A percentile compares a stretch with the other conserved stretches of the same genome.
Conservation (phyloP, 257 asterid genomes). For the Striga asiatica region DNA sequence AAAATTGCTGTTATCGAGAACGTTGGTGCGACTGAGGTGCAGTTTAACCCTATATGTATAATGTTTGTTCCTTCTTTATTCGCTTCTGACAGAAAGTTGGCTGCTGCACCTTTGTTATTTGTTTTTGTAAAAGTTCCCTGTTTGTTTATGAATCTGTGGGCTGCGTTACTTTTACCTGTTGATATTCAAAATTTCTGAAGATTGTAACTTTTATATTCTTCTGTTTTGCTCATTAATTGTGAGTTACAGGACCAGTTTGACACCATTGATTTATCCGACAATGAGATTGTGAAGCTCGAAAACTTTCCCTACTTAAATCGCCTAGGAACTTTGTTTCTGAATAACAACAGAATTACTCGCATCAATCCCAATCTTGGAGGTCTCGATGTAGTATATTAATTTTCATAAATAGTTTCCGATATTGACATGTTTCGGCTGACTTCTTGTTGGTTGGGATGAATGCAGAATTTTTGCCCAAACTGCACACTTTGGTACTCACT, state of each 20-base stretch:
- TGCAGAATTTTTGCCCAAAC: slow-evolving; percentile 88
- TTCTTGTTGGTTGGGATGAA: background rate
- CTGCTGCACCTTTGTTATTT: slow-evolving; percentile 31
- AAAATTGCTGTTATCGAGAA: slow-evolving; percentile 90
- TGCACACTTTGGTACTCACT: slow-evolving; percentile 88
- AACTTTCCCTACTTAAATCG: slow-evolving; percentile 72
- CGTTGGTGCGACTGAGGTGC: slow-evolving; percentile 95
- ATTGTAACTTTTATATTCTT: slow-evolving; percentile 32
- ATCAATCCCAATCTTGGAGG: slow-evolving; percentile 89
- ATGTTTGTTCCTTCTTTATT: background rate
- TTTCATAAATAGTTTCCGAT: background rate
- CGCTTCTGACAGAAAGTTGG: slow-evolving; percentile 45
- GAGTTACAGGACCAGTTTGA: slow-evolving; percentile 82
- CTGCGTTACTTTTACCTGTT: too few species aligned
- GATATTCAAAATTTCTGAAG: too few species aligned
- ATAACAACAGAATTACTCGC: slow-evolving; percentile 95
- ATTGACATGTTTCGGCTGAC: background rate
- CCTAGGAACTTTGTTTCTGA: slow-evolving; percentile 80
- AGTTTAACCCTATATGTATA: background rate
- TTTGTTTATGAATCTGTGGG: background rate
- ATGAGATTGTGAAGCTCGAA: slow-evolving; percentile 97
- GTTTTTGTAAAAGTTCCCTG: background rate
- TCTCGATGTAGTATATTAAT: slow-evolving; percentile 16
- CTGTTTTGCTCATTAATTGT: slow-evolving; percentile 19
- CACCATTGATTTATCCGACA: slow-evolving; percentile 92